Percentiles rank a stretch among this genome's conserved stretches.
Conservation (phyloP, 768 basidiomycete genomes). For the Cyclocybe aegerita region DNA sequence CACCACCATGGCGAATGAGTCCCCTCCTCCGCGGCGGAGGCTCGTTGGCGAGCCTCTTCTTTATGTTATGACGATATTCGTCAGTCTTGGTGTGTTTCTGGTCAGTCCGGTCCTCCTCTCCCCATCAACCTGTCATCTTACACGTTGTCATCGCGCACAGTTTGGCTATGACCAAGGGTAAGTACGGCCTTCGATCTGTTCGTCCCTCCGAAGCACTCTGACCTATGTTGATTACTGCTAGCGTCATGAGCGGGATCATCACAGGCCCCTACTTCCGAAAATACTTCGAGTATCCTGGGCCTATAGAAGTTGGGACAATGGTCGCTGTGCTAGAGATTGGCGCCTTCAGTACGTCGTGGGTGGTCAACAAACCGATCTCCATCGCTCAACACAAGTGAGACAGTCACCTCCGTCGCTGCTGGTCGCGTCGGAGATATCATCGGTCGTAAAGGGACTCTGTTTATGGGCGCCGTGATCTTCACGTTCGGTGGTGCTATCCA, state of each 20-base stretch:
- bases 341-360: slow-evolving; percentile 66
- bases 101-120: slow-evolving; percentile 42
- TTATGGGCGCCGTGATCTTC: slow-evolving; percentile 81
- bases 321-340: slow-evolving; percentile 94
- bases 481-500: slow-evolving; percentile 86
- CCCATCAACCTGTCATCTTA: background rate
- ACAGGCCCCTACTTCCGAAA: slow-evolving; percentile 81
- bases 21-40: slow-evolving; percentile 37
- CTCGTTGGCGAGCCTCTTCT: slow-evolving; percentile 79
- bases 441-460: slow-evolving; percentile 83
- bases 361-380: background rate
- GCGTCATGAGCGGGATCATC: slow-evolving; percentile 91
- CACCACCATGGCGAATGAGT: slow-evolving; percentile 41
- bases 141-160: slow-evolving; percentile 29
- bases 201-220: background rate
- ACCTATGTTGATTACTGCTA: slow-evolving; percentile 22
- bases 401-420: slow-evolving; percentile 87
- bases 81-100: slow-evolving; percentile 83
- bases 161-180: slow-evolving; percentile 91
- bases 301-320: slow-evolving; percentile 86
- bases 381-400: background rate
- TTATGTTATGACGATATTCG: slow-evolving; percentile 78
- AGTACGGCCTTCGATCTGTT: slow-evolving; percentile 7
- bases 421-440: slow-evolving; percentile 86
- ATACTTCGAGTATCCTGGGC: slow-evolving; percentile 77